Percentiles rank a stretch among this genome's conserved stretches.
Conservation (phyloP, 345 rosid genomes). For the Combretum micranthum region DNA sequence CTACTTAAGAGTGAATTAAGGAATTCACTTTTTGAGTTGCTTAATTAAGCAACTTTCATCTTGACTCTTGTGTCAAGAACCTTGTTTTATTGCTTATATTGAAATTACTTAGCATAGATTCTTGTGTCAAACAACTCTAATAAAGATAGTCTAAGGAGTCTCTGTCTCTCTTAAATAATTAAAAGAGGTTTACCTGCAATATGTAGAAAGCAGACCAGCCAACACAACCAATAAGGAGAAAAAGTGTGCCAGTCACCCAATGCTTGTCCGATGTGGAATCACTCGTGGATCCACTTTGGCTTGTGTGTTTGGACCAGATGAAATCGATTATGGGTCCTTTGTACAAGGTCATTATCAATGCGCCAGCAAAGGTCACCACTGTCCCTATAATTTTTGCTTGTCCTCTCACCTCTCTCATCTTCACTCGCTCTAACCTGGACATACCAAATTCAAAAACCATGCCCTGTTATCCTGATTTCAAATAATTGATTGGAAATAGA, state of each 20-base stretch:
- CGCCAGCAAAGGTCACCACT: conserved; percentile 51
- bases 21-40: no score
- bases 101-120: no score
- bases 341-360: conserved; percentile 62
- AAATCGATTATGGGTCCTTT: conserved; percentile 56
- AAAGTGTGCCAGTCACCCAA: conserved; percentile 55
- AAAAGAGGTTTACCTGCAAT: conserved; percentile 33
- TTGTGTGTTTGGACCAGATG: conserved; percentile 17
- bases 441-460: no score
- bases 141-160: no score
- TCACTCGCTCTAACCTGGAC: conserved; percentile 50
- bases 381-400: conserved; percentile 65
- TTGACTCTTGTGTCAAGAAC: no score
- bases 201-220: conserved; percentile 70
- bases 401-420: conserved; percentile 32
- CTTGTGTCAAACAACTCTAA: no score
- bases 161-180: not conserved
- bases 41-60: no score
- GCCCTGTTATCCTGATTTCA: no score
- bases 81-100: no score
- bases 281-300: conserved; percentile 11
- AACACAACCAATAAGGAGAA: conserved; percentile 57
- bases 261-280: conserved; percentile 28
- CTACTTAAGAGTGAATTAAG: no score
- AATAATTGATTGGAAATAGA: no score